Evolutionary conservation across 1,284 basidiomycete genomes (phyloP).

Genomic region (Cryptococcus sp.): DNA sequence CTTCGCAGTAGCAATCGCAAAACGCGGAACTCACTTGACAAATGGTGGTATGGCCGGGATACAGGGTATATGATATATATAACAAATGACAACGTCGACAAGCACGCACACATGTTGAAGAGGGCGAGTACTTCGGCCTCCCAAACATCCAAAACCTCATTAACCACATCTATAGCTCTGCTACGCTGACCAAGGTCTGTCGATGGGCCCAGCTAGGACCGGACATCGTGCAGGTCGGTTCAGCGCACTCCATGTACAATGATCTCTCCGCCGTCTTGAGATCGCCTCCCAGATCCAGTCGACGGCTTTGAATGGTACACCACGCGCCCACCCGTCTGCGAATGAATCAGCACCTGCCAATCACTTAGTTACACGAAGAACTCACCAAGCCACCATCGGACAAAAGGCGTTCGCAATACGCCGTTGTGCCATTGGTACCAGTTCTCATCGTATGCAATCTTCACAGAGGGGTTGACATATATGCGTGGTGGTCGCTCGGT

Average conservation of each 20-base stretch:
- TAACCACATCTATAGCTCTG: slow-evolving; percentile 8
- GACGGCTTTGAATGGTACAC: slow-evolving; percentile 22
- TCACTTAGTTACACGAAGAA: slow-evolving; percentile 2
- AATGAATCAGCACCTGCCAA: background rate
- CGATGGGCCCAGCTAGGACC: slow-evolving; percentile 19
- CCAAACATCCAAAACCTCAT: background rate
- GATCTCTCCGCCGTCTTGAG: slow-evolving; percentile 24
- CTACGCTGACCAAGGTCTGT: slow-evolving; percentile 17
- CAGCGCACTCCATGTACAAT: slow-evolving; percentile 40
- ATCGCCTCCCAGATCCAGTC: slow-evolving; percentile 33
- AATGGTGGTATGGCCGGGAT: background rate
- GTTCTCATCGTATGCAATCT: slow-evolving; percentile 52
- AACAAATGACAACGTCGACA: too few relatives aligned
- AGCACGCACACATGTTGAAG: background rate
- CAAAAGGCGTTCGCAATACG: slow-evolving; percentile 55
- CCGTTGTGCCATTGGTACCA: slow-evolving; percentile 59
- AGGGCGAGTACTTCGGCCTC: background rate
- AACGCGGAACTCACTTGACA: background rate
- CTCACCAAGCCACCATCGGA: slow-evolving; percentile 57
- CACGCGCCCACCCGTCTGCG: slow-evolving; percentile 33
- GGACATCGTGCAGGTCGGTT: slow-evolving; percentile 31
- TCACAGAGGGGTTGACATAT: slow-evolving; percentile 58
- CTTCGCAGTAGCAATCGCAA: background rate
- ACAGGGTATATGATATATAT: background rate
- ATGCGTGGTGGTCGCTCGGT: slow-evolving; percentile 53